phyloP scores from a whole-genome alignment of 2,329 filamentous ascomycete species.

The Sporothrix globosa region DNA sequence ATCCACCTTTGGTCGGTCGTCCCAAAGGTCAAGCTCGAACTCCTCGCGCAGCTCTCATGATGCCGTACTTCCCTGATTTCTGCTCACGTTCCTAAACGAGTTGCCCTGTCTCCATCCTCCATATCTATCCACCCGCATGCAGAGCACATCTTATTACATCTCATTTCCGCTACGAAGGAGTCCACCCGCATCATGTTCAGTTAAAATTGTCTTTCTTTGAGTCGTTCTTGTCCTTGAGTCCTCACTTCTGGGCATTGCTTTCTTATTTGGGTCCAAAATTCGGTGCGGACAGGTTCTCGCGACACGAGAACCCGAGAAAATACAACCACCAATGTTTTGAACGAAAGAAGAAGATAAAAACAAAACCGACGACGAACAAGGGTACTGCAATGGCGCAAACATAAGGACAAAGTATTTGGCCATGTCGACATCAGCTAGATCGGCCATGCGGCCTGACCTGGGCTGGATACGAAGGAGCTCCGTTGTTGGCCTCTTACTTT shows the following conservation, averaged over 20 bases:
- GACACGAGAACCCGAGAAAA: not conserved
- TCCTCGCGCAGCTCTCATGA: constrained; percentile 11
- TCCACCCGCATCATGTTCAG: not conserved
- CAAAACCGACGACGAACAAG: not conserved
- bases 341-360: not conserved
- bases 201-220: not conserved
- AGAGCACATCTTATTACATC: not conserved
- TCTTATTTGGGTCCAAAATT: not conserved
- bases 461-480: not conserved
- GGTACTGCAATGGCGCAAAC: not conserved
- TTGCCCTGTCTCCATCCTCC: constrained; percentile 1
- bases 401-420: not conserved
- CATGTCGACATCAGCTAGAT: not conserved
- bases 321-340: not conserved
- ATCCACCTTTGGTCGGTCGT: constrained; percentile 23
- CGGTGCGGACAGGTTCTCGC: not conserved
- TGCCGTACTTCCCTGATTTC: not conserved
- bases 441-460: not conserved
- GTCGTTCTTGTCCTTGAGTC: not conserved
- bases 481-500: not conserved
- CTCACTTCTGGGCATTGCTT: not conserved
- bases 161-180: constrained; percentile 1
- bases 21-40: not conserved
- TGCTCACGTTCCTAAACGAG: constrained; percentile 1
- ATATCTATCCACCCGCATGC: constrained; percentile 9